Percentiles rank a stretch among this genome's conserved stretches.
These are phyloP conservation scores for Dillenia suffruticosa DNA, from an alignment of 164 flowering plant species.

Conservation along the genomic window DNA sequence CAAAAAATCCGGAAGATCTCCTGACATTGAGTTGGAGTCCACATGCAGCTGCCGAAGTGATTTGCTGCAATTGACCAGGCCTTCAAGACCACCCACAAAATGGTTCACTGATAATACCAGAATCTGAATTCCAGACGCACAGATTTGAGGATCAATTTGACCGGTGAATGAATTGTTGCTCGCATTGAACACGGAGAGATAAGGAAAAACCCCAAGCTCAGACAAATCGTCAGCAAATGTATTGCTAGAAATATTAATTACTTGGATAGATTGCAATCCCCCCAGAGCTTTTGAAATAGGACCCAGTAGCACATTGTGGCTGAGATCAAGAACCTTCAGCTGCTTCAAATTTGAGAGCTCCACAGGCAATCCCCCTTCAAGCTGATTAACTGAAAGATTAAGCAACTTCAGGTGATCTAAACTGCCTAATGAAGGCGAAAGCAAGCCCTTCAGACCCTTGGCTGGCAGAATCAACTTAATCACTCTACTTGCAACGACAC, in stretches of 20 bases:
- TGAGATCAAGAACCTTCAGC: conserved; percentile 67
- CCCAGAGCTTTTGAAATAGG: conserved; percentile 26
- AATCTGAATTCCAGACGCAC: conserved; percentile 40
- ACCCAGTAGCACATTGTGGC: conserved; percentile 56
- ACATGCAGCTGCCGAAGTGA: conserved; percentile 40
- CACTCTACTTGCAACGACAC: conserved; percentile 34
- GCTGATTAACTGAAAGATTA: conserved; percentile 62
- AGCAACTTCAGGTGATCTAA: conserved; percentile 50
- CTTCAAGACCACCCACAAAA: conserved; percentile 52
- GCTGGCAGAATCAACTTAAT: conserved; percentile 33
- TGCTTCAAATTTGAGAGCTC: conserved; percentile 50
- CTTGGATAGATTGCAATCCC: conserved; percentile 36
- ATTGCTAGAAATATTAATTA: conserved; percentile 67
- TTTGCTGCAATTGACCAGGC: conserved; percentile 43
- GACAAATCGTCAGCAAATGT: conserved; percentile 38
- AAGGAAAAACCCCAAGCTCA: conserved; percentile 29
- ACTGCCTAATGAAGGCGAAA: conserved; percentile 44
- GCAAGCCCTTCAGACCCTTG: conserved; percentile 48
- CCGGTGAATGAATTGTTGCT: conserved; percentile 74
- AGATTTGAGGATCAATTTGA: conserved; percentile 28
- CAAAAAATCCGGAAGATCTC: conserved; percentile 50
- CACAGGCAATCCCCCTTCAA: conserved; percentile 49
- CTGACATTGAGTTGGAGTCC: conserved; percentile 54
- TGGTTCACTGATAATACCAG: conserved; percentile 64
- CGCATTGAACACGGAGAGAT: conserved; percentile 45